Evolutionary conservation across 345 rosid species (phyloP), one percentile per base, ranked within the genome.

Genomic region (Sisymbrium irio): DNA sequence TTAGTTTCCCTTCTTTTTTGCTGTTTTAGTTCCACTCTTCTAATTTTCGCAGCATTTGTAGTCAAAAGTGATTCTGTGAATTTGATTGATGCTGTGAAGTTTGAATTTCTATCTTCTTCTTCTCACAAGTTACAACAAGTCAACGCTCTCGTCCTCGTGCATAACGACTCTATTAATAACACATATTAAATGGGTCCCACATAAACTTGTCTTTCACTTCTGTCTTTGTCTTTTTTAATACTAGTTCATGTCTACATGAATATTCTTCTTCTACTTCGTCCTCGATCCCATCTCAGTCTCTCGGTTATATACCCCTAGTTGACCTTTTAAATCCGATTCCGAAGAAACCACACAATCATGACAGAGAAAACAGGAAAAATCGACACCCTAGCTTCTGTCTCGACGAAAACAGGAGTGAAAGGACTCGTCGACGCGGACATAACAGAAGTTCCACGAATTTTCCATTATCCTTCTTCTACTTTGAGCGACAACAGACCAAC

Each of bases 351-450:
- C 5, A 51, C 32, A 50, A 44, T 1, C 28, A 72, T 72, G 77
- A 18, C 60, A 13, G 77, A 46, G 33, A n/a, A 14, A 64, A 13
- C n/a, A 9, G 60, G 79, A 62, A 7, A 36, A 10, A 28, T 49
- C 12, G 80, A 79, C 6, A 32, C 78, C 17, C 57, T 11, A 5
- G 69, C 65, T 72, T 77, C 76, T 25, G 71, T 77, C 25, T 78
- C 79, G 0, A 57, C 65, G 32, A 58, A 62, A 51, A 5, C 79
- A 19, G 81, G 86, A 14, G 86, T 81, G 35, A 78, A 76, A 66
- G 86, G 79, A 28, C 81, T 81, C 28, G 81, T 81, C 3, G 81
- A 83, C 39, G 53, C 75, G 1, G 63, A 77, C 11, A 39, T 83
- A 32, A 67, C 77, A 20, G 51, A 80, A 5, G 42, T 83, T 66